Evolutionary conservation across 768 basidiomycete genomes (phyloP).

Genomic region (Mycena belliarum): DNA sequence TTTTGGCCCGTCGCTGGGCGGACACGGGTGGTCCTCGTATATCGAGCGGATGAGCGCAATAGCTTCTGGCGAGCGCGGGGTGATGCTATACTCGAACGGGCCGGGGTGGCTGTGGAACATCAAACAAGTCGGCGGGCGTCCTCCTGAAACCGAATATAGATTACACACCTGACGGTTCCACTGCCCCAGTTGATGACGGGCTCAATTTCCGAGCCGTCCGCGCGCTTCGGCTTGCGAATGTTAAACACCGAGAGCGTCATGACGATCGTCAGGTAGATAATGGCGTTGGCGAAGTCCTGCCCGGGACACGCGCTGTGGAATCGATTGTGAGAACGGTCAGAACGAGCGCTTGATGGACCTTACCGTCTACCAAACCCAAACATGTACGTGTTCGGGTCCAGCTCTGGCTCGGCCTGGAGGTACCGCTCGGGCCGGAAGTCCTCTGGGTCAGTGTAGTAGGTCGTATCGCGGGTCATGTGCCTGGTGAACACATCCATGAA

Average conservation of each 20-base stretch:
- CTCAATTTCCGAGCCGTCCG: constrained; percentile 30
- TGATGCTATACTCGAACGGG: constrained; percentile 26
- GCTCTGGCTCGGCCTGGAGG: constrained; percentile 31
- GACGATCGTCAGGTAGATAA: constrained; percentile 28
- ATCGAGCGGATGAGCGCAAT: constrained; percentile 23
- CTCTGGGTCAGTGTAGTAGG: constrained; percentile 24
- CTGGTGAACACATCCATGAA: constrained; percentile 13
- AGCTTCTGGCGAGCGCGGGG: constrained; percentile 25
- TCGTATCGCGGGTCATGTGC: constrained; percentile 27
- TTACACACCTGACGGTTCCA: constrained; percentile 37
- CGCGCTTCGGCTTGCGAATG: constrained; percentile 23
- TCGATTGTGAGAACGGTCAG: background rate
- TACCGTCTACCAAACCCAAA: constrained; percentile 51
- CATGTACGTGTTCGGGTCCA: constrained; percentile 38
- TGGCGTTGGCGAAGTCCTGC: constrained; percentile 29
- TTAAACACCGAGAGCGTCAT: constrained; percentile 31
- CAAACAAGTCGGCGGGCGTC: background rate
- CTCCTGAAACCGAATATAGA: background rate
- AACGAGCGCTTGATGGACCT: too few species aligned
- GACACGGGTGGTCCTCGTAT: constrained; percentile 15
- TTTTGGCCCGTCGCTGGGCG: constrained; percentile 24
- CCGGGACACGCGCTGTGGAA: constrained; percentile 29
- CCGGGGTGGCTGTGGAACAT: constrained; percentile 24
- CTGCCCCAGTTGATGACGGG: constrained; percentile 36
- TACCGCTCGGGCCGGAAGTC: constrained; percentile 41